Evolutionary conservation across 495 filamentous ascomycete genomes (phyloP), one percentile per base, ranked within the genome.

Genomic region (Astrothelium macrocarpum): DNA sequence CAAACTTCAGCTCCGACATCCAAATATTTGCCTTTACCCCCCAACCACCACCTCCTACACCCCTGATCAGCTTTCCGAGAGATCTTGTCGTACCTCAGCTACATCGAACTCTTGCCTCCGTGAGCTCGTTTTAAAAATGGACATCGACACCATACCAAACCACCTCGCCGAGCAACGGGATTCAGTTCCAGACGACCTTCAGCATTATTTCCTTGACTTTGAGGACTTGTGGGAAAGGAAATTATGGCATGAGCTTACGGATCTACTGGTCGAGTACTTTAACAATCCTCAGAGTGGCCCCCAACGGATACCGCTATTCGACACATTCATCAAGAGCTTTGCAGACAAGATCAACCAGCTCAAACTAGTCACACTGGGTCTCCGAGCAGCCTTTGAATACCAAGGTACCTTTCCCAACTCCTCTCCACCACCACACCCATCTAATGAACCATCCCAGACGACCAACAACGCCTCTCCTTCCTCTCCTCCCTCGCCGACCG

Each of bases 201-300:
- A 97, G 75, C 81, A 85, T 70, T 83, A 87, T 70, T 91, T 96
- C 78, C 84, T 97, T 67, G 86, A 86, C 65, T 96, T 97, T 66
- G 94, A 99, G 83, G 91, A 96, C 74, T 89, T 83, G 75, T 97
- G 94, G 95, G 94, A 99, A 79, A 88, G 94, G 65, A 95, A 95
- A 78, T 83, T 99, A 78, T 99, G 94, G 94, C 95, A 99, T 77
- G 91, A 99, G 76, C 91, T 99, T 59, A 99, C 94, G 36, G 88
- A 94, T 70, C 76, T 85, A 34, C 81, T 97, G 62, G 80, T 97
- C 65, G 85, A 94, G 63, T 97, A 91, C 80, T 98, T 97, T 81
- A 85, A 87, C 65, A 74, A 87, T 72, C 81, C 85, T 59, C 85
- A 87, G 72, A 97, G 91, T 76, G 87, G 83, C 45, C 81, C 84